Evolutionary conservation across 176 grass and related monocot genomes (phyloP).

Genomic region (Hordeum marinum): DNA sequence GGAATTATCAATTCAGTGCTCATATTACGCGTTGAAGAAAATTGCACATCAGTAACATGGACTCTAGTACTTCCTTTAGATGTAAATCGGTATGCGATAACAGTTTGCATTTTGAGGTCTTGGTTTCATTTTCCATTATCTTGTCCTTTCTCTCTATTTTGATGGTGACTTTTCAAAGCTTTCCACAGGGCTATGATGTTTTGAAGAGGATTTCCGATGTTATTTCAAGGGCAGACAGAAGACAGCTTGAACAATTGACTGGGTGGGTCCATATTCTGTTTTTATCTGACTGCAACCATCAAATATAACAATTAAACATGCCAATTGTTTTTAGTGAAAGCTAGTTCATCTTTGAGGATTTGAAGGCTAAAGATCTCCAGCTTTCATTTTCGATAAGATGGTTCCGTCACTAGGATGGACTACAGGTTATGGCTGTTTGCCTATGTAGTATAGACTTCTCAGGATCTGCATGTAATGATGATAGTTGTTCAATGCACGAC

Average conservation of each 20-base stretch:
- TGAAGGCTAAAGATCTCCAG: not conserved
- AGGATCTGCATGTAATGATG: conserved; percentile 1
- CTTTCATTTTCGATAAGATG: not conserved
- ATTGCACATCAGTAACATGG: conserved; percentile 5
- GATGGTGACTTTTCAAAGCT: conserved; percentile 14
- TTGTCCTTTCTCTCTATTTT: conserved; percentile 25
- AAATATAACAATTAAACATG: not conserved
- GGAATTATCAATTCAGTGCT: conserved; percentile 2
- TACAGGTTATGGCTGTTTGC: not conserved
- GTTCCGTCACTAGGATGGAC: not conserved
- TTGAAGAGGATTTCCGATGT: conserved; percentile 81
- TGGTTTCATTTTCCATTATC: not conserved
- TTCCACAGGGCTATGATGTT: conserved; percentile 82
- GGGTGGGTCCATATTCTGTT: conserved; percentile 42
- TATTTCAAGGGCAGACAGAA: conserved; percentile 56
- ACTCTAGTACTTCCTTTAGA: not conserved
- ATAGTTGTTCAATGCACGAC: not conserved
- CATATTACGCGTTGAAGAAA: not conserved
- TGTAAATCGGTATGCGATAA: not conserved
- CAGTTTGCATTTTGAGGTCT: conserved; percentile 3
- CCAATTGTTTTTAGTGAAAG: not conserved
- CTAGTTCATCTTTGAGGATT: not conserved
- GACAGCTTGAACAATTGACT: conserved; percentile 83
- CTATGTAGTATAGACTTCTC: conserved; percentile 12
- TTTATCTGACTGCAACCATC: not conserved